These are phyloP conservation scores for Eucalyptus urophylla DNA, from an alignment of 345 rosid genomes.

Conservation along the genomic window DNA sequence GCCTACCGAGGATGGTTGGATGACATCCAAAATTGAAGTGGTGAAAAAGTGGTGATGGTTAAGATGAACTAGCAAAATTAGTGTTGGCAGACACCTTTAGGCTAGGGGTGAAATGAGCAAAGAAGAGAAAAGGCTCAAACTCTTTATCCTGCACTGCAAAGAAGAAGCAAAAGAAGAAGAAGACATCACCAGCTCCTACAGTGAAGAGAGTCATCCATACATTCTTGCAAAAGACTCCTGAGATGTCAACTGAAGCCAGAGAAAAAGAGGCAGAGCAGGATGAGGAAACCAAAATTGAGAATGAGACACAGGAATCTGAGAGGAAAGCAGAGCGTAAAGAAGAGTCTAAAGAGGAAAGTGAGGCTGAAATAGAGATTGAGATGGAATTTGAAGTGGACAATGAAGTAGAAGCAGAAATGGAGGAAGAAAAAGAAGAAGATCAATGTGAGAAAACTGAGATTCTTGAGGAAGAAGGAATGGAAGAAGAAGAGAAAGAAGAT, in stretches of 20 bases:
- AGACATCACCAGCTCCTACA: neutral
- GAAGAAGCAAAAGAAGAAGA: too few relatives aligned
- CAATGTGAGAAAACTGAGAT: neutral
- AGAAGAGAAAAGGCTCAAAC: too few relatives aligned
- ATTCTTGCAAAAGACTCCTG: neutral
- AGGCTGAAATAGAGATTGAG: neutral
- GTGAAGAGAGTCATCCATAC: neutral
- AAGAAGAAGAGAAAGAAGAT: neutral
- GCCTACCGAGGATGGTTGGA: too few relatives aligned
- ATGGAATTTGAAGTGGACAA: neutral
- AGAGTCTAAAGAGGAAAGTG: too few relatives aligned
- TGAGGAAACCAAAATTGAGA: neutral
- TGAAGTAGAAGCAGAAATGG: neutral
- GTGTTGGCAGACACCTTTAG: too few relatives aligned
- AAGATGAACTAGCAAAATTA: too few relatives aligned
- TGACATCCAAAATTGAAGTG: too few relatives aligned
- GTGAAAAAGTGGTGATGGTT: too few relatives aligned
- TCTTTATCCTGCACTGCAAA: neutral
- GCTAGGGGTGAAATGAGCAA: neutral
- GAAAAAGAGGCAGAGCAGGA: neutral
- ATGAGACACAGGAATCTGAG: too few relatives aligned
- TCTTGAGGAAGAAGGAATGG: neutral
- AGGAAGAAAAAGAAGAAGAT: neutral
- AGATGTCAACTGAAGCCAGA: neutral
- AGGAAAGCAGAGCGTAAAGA: too few relatives aligned